A percentile compares a stretch with the other conserved stretches of the same genome.
These are phyloP conservation scores for Xylaria nigripes DNA, from an alignment of 495 filamentous ascomycete species.

Conservation along the genomic window DNA sequence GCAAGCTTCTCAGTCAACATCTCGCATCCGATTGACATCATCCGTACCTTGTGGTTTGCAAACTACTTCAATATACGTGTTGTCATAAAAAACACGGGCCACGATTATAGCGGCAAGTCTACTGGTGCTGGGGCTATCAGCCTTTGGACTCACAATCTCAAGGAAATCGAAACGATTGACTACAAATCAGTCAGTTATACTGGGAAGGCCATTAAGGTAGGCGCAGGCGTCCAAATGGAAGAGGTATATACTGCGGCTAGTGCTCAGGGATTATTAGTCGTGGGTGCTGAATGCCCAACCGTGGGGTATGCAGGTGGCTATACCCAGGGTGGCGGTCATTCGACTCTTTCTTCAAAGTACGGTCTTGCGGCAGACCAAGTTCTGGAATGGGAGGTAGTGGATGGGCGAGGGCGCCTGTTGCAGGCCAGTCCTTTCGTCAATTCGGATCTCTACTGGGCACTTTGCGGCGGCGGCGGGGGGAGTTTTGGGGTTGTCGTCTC, in stretches of 20 bases:
- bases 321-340: constrained; percentile 54
- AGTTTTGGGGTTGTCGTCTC: constrained; percentile 47
- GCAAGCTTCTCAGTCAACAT: constrained; percentile 48
- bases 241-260: constrained; percentile 43
- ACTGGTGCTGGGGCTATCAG: constrained; percentile 38
- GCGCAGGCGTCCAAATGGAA: constrained; percentile 49
- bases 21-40: constrained; percentile 30
- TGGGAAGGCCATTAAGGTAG: constrained; percentile 46
- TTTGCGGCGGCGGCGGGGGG: constrained; percentile 48
- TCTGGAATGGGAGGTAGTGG: constrained; percentile 52
- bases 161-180: constrained; percentile 35
- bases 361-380: constrained; percentile 55
- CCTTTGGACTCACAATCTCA: constrained; percentile 46
- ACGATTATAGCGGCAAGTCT: constrained; percentile 28
- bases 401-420: constrained; percentile 36
- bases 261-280: constrained; percentile 37
- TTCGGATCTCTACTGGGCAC: constrained; percentile 53
- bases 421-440: constrained; percentile 37
- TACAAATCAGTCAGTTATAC: constrained; percentile 33
- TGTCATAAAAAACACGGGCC: constrained; percentile 41
- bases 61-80: constrained; percentile 34
- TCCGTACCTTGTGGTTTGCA: constrained; percentile 41
- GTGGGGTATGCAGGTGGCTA: constrained; percentile 45
- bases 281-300: constrained; percentile 44
- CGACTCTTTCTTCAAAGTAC: constrained; percentile 41